These are phyloP conservation scores for Lasiodiplodia sp. DNA, from an alignment of 2,329 filamentous ascomycete genomes.

Conservation along the genomic window DNA sequence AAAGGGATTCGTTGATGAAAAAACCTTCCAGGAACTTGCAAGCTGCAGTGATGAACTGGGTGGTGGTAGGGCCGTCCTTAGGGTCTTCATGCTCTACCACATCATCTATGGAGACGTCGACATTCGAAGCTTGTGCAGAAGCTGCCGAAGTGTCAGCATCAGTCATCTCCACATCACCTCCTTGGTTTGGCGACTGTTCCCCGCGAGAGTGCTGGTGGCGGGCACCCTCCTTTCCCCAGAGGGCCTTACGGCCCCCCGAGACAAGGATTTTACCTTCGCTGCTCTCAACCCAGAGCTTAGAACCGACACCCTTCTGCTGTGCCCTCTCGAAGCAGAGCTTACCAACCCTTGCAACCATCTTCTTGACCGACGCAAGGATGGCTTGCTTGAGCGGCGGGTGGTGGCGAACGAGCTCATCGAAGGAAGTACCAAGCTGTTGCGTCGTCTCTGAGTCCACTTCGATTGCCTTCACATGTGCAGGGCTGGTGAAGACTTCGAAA, in stretches of 20 bases:
- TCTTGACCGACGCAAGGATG: slow-evolving; percentile 84
- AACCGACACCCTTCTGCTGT: slow-evolving; percentile 73
- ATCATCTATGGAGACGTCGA: slow-evolving; percentile 43
- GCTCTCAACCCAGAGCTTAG: slow-evolving; percentile 75
- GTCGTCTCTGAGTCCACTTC: slow-evolving; percentile 76
- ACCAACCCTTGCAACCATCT: slow-evolving; percentile 85
- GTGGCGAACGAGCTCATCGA: slow-evolving; percentile 94
- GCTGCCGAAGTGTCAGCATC: slow-evolving; percentile 51
- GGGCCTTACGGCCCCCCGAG: slow-evolving; percentile 61
- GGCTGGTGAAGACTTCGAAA: slow-evolving; percentile 96
- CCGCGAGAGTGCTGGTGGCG: slow-evolving; percentile 33
- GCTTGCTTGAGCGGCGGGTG: slow-evolving; percentile 82
- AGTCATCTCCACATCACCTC: slow-evolving; percentile 70
- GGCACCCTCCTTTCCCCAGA: slow-evolving; percentile 52
- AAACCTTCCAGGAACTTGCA: slow-evolving; percentile 81
- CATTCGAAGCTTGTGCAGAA: slow-evolving; percentile 12
- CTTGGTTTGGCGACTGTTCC: slow-evolving; percentile 4
- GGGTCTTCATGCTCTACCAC: slow-evolving; percentile 59
- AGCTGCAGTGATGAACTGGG: slow-evolving; percentile 76
- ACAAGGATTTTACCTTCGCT: slow-evolving; percentile 65
- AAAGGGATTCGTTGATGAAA: slow-evolving; percentile 76
- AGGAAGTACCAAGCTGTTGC: slow-evolving; percentile 77
- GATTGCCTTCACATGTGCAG: slow-evolving; percentile 85
- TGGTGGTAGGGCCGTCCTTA: slow-evolving; percentile 61
- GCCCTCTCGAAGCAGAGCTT: slow-evolving; percentile 76